Evolutionary conservation across 2,329 filamentous ascomycete species (phyloP).

Genomic region (Phyllosticta citriasiana): DNA sequence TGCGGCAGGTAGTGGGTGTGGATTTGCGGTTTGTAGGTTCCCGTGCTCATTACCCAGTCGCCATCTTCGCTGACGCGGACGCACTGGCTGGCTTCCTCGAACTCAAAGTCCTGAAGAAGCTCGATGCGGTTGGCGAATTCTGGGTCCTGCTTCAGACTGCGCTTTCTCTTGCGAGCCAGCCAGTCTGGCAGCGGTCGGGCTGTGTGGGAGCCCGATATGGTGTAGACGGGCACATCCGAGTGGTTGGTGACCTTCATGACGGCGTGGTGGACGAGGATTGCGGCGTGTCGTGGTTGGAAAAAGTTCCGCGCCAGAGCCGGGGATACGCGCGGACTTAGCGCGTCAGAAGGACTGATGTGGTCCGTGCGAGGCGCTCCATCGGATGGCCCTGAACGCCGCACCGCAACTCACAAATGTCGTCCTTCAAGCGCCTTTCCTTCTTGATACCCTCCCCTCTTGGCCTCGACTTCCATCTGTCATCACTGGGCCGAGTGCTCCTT

Average conservation of each 20-base stretch:
- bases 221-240: conserved; percentile 82
- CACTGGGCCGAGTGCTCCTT: background rate
- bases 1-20: conserved; percentile 94
- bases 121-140: conserved; percentile 93
- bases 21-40: conserved; percentile 72
- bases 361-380: background rate
- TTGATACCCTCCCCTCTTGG: background rate
- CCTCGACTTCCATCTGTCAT: background rate
- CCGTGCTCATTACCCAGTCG: conserved; percentile 93
- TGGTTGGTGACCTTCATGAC: conserved; percentile 74
- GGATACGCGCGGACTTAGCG: background rate
- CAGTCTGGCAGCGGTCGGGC: conserved; percentile 87
- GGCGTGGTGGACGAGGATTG: conserved; percentile 13
- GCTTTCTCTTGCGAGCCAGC: conserved; percentile 82
- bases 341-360: conserved; percentile 7
- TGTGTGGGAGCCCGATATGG: conserved; percentile 82
- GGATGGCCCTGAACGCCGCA: background rate
- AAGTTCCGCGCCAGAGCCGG: conserved; percentile 3
- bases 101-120: conserved; percentile 93
- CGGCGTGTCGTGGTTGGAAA: background rate
- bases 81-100: conserved; percentile 88
- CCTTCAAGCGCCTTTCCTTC: background rate
- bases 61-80: conserved; percentile 89
- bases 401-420: background rate
- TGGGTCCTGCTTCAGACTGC: conserved; percentile 81